Conservation (phyloP, 2,329 filamentous ascomycete species). For the Mollisia scopiformis region DNA sequence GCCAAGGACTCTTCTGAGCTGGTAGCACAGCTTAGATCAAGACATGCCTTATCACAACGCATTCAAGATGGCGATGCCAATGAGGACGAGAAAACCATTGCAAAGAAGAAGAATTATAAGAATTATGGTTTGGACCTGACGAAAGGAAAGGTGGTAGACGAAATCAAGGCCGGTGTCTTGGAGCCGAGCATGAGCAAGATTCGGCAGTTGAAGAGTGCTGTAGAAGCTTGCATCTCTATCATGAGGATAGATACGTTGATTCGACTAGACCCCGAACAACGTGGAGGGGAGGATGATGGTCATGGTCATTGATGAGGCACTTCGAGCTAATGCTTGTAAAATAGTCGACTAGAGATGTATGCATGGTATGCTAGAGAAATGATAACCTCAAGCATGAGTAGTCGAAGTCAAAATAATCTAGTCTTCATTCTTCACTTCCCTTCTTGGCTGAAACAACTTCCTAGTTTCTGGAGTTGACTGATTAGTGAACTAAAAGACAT, state of each 20-base stretch:
- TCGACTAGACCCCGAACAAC: constrained; percentile 91
- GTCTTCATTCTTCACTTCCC: neutral
- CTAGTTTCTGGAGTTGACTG: neutral
- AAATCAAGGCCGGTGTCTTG: constrained; percentile 91
- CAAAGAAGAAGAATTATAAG: constrained; percentile 96
- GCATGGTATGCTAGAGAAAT: no score
- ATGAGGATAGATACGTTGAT: constrained; percentile 99
- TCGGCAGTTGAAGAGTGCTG: constrained; percentile 95
- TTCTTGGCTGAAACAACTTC: neutral
- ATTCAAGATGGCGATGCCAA: constrained; percentile 82
- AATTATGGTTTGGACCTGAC: constrained; percentile 95
- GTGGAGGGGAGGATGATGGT: constrained; percentile 73
- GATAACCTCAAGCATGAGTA: neutral
- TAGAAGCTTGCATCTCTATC: constrained; percentile 97
- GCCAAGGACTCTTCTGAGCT: constrained; percentile 96
- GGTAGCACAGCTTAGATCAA: constrained; percentile 90
- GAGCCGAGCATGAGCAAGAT: constrained; percentile 99
- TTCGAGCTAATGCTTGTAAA: constrained; percentile 19
- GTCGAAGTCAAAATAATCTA: neutral
- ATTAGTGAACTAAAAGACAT: no score
- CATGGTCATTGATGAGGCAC: constrained; percentile 72
- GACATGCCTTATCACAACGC: constrained; percentile 92
- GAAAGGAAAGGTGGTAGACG: constrained; percentile 89
- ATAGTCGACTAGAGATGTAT: constrained; percentile 11
- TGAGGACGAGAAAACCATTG: constrained; percentile 86